phyloP scores from a whole-genome alignment of 768 basidiomycete genomes.

The Gymnopilus dilepis region DNA sequence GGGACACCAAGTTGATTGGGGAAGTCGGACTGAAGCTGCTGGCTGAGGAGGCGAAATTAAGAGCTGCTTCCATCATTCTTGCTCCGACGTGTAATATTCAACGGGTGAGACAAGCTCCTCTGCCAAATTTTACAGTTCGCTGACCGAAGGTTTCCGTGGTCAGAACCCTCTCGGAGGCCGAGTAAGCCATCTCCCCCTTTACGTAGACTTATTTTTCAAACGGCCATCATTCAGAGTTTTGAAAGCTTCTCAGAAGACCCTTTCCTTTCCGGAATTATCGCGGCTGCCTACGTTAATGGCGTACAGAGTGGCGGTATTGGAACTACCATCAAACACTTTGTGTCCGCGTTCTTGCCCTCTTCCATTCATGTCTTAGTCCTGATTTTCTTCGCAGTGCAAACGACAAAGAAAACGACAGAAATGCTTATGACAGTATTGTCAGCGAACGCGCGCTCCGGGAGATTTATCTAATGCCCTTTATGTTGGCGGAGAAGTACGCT shows the following conservation, averaged over 20 bases:
- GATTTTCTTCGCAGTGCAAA: conserved; percentile 53
- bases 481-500: conserved; percentile 70
- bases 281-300: conserved; percentile 77
- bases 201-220: too few species aligned
- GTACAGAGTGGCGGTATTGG: conserved; percentile 80
- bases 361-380: background rate
- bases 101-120: conserved; percentile 48
- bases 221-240: conserved; percentile 52
- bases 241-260: conserved; percentile 86
- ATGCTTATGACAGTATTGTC: conserved; percentile 69
- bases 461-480: conserved; percentile 78
- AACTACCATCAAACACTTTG: conserved; percentile 82
- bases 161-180: conserved; percentile 76
- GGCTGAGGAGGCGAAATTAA: conserved; percentile 73
- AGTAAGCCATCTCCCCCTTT: conserved; percentile 43
- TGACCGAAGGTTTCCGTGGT: conserved; percentile 8
- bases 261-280: conserved; percentile 69
- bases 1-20: conserved; percentile 68
- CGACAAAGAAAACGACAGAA: conserved; percentile 82
- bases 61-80: conserved; percentile 70
- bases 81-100: conserved; percentile 89
- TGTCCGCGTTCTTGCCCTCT: conserved; percentile 44
- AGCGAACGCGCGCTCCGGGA: conserved; percentile 73
- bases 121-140: background rate
- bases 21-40: conserved; percentile 67